Conservation (phyloP, 2,329 filamentous ascomycete genomes). For the Fusarium zealandicum region DNA sequence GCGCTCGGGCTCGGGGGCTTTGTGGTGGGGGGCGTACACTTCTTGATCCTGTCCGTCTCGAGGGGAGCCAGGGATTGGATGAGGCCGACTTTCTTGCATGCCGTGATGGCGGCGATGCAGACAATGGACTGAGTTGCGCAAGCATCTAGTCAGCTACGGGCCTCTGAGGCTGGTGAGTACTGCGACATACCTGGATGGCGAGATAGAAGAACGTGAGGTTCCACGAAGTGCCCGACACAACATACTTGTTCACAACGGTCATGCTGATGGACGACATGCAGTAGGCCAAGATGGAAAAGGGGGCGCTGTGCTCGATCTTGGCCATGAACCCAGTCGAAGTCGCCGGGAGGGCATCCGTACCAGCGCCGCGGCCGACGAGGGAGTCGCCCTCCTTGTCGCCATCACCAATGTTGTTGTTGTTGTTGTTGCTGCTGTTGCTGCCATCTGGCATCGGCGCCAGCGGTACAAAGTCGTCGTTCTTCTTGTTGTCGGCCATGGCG, state of each 20-base stretch:
- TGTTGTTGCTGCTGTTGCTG: slow-evolving; percentile 2
- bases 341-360: slow-evolving; percentile 27
- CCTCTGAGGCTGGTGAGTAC: neutral
- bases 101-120: slow-evolving; percentile 83
- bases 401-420: slow-evolving; percentile 26
- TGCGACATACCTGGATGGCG: slow-evolving; percentile 79
- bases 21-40: slow-evolving; percentile 71
- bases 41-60: slow-evolving; percentile 86
- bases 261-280: slow-evolving; percentile 95
- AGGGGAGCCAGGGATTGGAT: slow-evolving; percentile 85
- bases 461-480: slow-evolving; percentile 36
- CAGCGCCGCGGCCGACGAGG: slow-evolving; percentile 31
- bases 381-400: slow-evolving; percentile 34
- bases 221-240: slow-evolving; percentile 87
- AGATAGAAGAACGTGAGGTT: slow-evolving; percentile 97
- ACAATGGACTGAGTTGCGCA: slow-evolving; percentile 73
- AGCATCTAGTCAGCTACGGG: neutral
- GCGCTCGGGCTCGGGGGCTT: neutral
- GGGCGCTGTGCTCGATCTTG: slow-evolving; percentile 75
- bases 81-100: slow-evolving; percentile 80
- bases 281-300: slow-evolving; percentile 85
- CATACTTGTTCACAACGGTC: slow-evolving; percentile 99
- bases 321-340: slow-evolving; percentile 24
- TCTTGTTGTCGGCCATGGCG: slow-evolving; percentile 34
- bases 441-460: slow-evolving; percentile 25